A percentile compares a stretch with the other conserved stretches of the same genome.
Conservation (phyloP, 352 stramenopile species). For the Pythium chondricola region DNA sequence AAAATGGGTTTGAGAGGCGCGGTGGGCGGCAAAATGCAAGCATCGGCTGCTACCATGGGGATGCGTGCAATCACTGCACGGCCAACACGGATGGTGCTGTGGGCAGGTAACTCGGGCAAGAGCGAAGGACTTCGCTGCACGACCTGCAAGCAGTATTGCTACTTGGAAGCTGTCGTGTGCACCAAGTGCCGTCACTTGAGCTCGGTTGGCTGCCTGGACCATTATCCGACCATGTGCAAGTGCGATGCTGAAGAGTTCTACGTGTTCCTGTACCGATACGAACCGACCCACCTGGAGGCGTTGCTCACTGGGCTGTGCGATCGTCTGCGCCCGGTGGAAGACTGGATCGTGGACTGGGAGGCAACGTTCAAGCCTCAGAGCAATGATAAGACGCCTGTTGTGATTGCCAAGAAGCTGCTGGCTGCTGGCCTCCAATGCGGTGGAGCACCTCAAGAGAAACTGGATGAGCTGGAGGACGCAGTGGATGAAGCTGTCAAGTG, state of each 20-base stretch:
- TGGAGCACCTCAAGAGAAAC: slow-evolving; percentile 12
- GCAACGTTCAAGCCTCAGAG: slow-evolving; percentile 13
- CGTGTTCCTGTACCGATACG: slow-evolving; percentile 54
- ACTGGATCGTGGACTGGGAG: slow-evolving; percentile 36
- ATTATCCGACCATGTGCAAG: slow-evolving; percentile 76
- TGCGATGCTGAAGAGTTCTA: slow-evolving; percentile 50
- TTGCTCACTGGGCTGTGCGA: slow-evolving; percentile 27
- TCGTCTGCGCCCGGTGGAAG: slow-evolving; percentile 29
- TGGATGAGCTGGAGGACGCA: slow-evolving; percentile 16
- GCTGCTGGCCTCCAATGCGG: slow-evolving; percentile 9
- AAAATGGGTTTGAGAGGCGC: slow-evolving; percentile 13
- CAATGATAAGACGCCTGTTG: slow-evolving; percentile 1
- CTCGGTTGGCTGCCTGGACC: slow-evolving; percentile 65
- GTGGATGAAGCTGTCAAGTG: slow-evolving; percentile 16
- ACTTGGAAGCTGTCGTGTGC: slow-evolving; percentile 76
- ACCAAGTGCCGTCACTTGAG: slow-evolving; percentile 54
- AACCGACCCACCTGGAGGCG: slow-evolving; percentile 29
- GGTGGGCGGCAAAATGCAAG: slow-evolving; percentile 16
- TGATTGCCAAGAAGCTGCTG: slow-evolving; percentile 21
- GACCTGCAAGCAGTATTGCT: slow-evolving; percentile 83
- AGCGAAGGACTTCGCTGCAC: slow-evolving; percentile 67
- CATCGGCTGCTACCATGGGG: slow-evolving; percentile 24
- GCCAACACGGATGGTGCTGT: slow-evolving; percentile 70
- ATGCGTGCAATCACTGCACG: slow-evolving; percentile 24
- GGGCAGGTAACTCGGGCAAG: slow-evolving; percentile 74